A percentile compares a stretch with the other conserved stretches of the same genome.
phyloP scores from a whole-genome alignment of 768 basidiomycete genomes.

The Agrocybe chaxingu region DNA sequence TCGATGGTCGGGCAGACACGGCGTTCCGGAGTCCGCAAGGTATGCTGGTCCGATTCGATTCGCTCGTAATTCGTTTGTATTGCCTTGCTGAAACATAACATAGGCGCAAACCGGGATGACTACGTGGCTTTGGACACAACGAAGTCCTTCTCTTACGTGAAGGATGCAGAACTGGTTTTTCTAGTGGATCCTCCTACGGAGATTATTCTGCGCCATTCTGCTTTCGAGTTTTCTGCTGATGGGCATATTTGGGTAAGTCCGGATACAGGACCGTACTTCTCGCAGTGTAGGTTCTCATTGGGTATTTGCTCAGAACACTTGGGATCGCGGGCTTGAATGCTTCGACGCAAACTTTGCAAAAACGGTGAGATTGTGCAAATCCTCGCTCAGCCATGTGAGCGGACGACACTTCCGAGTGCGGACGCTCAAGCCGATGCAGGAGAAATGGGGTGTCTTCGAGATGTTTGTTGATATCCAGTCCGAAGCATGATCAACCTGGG shows the following conservation, averaged over 20 bases:
- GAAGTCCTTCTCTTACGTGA: not conserved
- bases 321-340: too few species aligned
- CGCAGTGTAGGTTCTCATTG: too few species aligned
- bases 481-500: not conserved
- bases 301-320: too few species aligned
- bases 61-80: not conserved
- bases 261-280: not conserved
- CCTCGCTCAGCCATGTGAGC: not conserved
- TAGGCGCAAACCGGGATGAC: conserved; percentile 27
- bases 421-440: conserved; percentile 8
- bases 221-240: conserved; percentile 15
- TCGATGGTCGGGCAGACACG: conserved; percentile 49
- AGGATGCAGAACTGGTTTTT: conserved; percentile 21
- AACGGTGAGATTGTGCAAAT: too few species aligned
- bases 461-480: conserved; percentile 5
- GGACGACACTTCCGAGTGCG: conserved; percentile 10
- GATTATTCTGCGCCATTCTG: conserved; percentile 8
- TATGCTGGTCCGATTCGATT: conserved; percentile 23
- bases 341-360: too few species aligned
- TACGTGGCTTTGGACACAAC: conserved; percentile 26
- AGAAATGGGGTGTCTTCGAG: conserved; percentile 15
- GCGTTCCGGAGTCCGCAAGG: conserved; percentile 48
- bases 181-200: conserved; percentile 20
- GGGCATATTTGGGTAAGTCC: conserved; percentile 15
- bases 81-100: not conserved